Percentiles rank a stretch among this genome's conserved stretches.
Evolutionary conservation across 495 filamentous ascomycete species (phyloP).

Genomic region (Choiromyces venosus): DNA sequence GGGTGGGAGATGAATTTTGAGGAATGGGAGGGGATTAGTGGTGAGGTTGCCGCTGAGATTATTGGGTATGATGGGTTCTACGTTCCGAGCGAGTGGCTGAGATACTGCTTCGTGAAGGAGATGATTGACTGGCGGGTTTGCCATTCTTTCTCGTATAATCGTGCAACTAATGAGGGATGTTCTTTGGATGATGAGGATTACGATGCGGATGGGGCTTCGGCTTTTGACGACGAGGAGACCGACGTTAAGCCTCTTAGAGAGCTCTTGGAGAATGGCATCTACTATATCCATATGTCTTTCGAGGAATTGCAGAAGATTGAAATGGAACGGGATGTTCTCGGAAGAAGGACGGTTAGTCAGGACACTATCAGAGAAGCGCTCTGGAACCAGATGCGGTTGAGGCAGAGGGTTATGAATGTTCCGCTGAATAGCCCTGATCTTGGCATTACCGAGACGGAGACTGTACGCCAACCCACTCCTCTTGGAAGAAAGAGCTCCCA

Average conservation of each 20-base stretch:
- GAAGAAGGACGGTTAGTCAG: conserved; percentile 52
- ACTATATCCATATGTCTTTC: conserved; percentile 58
- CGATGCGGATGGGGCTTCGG: conserved; percentile 24
- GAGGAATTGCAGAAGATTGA: conserved; percentile 56
- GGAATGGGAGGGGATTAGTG: conserved; percentile 55
- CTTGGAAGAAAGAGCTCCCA: conserved; percentile 21
- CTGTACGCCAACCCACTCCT: conserved; percentile 18
- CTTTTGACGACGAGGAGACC: conserved; percentile 45
- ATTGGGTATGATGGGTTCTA: conserved; percentile 60
- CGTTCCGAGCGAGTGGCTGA: conserved; percentile 55
- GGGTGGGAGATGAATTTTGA: conserved; percentile 57
- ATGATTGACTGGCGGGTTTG: conserved; percentile 52
- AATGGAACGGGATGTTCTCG: conserved; percentile 50
- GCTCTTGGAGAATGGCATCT: conserved; percentile 55
- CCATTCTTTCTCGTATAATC: conserved; percentile 48
- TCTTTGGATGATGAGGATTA: conserved; percentile 22
- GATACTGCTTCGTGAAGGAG: conserved; percentile 54
- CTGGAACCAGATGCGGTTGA: conserved; percentile 52
- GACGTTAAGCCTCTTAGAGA: conserved; percentile 56
- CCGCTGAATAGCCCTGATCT: conserved; percentile 44
- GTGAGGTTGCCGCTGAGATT: conserved; percentile 54
- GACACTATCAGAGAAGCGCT: conserved; percentile 53
- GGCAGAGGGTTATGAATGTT: conserved; percentile 54
- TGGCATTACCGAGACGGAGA: conserved; percentile 43
- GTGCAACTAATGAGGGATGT: conserved; percentile 45